A percentile compares a stretch with the other conserved stretches of the same genome.
These are phyloP conservation scores for Talaromyces rugulosus DNA, from an alignment of 2,329 filamentous ascomycete genomes.

Conservation along the genomic window DNA sequence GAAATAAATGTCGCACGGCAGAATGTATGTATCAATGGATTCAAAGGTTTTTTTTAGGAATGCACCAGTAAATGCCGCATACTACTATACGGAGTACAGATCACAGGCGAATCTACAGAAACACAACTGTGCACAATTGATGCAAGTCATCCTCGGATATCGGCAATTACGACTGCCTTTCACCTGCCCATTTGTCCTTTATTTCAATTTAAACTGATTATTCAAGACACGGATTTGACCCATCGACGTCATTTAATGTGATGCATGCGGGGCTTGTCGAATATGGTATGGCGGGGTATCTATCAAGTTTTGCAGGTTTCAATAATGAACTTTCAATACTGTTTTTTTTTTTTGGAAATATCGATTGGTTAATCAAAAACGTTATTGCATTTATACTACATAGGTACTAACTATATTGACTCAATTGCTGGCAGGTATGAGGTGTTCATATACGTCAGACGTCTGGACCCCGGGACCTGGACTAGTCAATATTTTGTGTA, in stretches of 20 bases:
- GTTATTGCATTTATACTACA: no score
- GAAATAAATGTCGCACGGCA: not conserved
- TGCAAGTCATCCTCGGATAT: not conserved
- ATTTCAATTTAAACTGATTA: no score
- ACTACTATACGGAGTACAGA: not conserved
- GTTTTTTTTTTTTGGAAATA: not conserved
- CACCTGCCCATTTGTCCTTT: no score
- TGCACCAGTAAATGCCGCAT: not conserved
- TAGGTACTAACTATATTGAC: not conserved
- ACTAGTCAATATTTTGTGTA: no score
- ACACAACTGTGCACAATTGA: not conserved
- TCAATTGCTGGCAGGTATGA: not conserved
- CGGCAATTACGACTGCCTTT: not conserved
- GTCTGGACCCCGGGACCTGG: no score
- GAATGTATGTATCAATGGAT: not conserved
- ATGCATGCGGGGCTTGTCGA: not conserved
- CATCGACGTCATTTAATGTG: not conserved
- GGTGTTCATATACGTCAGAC: not conserved
- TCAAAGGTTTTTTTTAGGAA: not conserved
- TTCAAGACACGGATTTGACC: no score
- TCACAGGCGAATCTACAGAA: not conserved
- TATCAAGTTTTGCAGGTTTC: not conserved
- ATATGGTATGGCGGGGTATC: not conserved
- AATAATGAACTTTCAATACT: not conserved
- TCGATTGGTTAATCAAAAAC: not conserved